These are phyloP conservation scores for Bipolaris zeicola DNA, from an alignment of 2,329 filamentous ascomycete species.

Conservation along the genomic window DNA sequence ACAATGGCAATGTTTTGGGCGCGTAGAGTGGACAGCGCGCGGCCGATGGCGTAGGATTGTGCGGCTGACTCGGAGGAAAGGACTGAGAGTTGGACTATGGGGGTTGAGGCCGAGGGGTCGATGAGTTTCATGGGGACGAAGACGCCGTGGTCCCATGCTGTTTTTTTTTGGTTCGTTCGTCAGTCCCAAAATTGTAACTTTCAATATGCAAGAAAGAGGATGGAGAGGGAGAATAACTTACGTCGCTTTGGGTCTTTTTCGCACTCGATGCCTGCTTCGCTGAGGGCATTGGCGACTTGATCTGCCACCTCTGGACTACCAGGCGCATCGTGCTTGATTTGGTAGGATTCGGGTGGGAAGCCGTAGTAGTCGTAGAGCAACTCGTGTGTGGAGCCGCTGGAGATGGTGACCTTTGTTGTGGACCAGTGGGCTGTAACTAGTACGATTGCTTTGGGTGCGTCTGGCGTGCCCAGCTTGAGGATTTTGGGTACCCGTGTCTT, in stretches of 20 bases:
- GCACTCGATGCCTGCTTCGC: slow-evolving; percentile 53
- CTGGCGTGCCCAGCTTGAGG: slow-evolving; percentile 59
- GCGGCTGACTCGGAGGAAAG: slow-evolving; percentile 58
- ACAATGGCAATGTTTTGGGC: slow-evolving; percentile 62
- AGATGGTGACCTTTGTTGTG: slow-evolving; percentile 57
- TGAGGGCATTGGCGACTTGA: slow-evolving; percentile 55
- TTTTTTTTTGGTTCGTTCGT: too few species aligned
- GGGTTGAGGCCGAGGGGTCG: slow-evolving; percentile 58
- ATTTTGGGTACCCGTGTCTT: slow-evolving; percentile 61
- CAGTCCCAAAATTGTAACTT: too few species aligned
- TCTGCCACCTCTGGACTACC: slow-evolving; percentile 61
- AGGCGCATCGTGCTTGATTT: slow-evolving; percentile 61
- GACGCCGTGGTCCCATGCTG: slow-evolving; percentile 65
- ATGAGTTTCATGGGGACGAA: slow-evolving; percentile 64
- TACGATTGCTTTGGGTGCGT: slow-evolving; percentile 59
- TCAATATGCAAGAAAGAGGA: too few species aligned
- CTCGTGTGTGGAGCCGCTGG: slow-evolving; percentile 54
- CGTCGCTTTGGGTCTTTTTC: slow-evolving; percentile 41
- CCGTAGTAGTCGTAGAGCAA: slow-evolving; percentile 66
- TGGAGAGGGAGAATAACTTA: slow-evolving; percentile 17
- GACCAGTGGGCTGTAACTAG: slow-evolving; percentile 66
- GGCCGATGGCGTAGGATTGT: slow-evolving; percentile 59
- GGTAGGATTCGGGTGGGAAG: slow-evolving; percentile 62
- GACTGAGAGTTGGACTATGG: slow-evolving; percentile 64
- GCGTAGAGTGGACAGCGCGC: slow-evolving; percentile 58